These are phyloP conservation scores for Moringa oleifera DNA, from an alignment of 345 rosid species.

Conservation along the genomic window DNA sequence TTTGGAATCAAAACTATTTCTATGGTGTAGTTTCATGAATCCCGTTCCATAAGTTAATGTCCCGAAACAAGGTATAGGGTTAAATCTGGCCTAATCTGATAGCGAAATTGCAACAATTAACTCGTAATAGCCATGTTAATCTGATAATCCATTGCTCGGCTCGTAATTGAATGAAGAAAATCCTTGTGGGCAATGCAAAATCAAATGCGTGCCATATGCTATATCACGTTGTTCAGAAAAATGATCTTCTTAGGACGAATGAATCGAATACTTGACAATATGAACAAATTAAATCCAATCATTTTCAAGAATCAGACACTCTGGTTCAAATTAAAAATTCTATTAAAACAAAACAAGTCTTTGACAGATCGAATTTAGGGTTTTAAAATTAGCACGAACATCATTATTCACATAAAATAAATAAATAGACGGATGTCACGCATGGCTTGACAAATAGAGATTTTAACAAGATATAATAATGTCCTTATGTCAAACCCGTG, in stretches of 20 bases:
- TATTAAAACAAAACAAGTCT: no score
- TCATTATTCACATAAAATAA: not conserved
- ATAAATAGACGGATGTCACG: not conserved
- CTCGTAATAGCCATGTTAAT: not conserved
- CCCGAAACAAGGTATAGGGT: no score
- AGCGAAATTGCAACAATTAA: not conserved
- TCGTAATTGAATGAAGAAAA: no score
- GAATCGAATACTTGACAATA: conserved; percentile 12
- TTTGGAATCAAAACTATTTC: no score
- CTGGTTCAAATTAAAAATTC: not conserved
- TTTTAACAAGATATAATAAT: not conserved
- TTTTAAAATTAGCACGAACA: not conserved
- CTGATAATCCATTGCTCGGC: not conserved
- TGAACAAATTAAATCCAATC: conserved; percentile 16
- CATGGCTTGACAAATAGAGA: not conserved
- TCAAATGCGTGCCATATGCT: no score
- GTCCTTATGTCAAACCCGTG: conserved; percentile 6
- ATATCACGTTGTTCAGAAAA: not conserved
- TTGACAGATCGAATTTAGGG: conserved; percentile 10
- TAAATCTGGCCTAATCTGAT: no score
- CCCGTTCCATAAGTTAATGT: no score
- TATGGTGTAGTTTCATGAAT: no score
- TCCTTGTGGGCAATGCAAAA: no score
- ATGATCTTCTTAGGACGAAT: not conserved
- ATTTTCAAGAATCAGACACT: conserved; percentile 12